Evolutionary conservation across 129 eudicot species (phyloP).

Genomic region (Artemisia tridentata): DNA sequence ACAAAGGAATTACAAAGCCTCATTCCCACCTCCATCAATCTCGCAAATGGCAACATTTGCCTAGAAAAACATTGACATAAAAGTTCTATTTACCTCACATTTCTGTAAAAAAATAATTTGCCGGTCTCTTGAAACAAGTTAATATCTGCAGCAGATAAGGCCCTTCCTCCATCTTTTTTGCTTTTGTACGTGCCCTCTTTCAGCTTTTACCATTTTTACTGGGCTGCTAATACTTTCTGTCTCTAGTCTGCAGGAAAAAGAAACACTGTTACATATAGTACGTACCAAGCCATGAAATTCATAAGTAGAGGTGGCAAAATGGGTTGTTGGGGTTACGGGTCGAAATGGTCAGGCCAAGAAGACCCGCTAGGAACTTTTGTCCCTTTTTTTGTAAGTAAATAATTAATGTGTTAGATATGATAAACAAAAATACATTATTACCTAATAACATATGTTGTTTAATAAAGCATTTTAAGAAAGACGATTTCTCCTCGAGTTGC

Average conservation of each 20-base stretch:
- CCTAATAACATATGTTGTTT: too few species aligned
- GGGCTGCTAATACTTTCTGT: conserved; percentile 83
- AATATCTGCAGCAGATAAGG: conserved; percentile 81
- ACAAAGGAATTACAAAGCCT: not conserved
- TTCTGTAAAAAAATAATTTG: not conserved
- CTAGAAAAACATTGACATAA: not conserved
- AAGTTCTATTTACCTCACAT: not conserved
- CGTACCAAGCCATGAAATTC: not conserved
- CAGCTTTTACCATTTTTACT: conserved; percentile 70
- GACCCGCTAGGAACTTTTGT: too few species aligned
- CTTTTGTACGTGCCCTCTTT: conserved; percentile 45
- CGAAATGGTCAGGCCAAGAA: not conserved
- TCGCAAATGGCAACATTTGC: not conserved
- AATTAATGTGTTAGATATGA: too few species aligned
- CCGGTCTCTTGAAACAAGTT: conserved; percentile 18
- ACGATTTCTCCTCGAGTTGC: too few species aligned
- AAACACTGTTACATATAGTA: not conserved
- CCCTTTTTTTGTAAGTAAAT: too few species aligned
- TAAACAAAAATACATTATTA: too few species aligned
- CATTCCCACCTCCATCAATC: not conserved
- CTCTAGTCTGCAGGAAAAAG: conserved; percentile 49
- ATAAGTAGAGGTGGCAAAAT: not conserved
- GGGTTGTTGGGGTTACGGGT: not conserved
- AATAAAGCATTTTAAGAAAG: too few species aligned
- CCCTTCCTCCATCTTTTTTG: conserved; percentile 63